These are phyloP conservation scores for Fraxinus latifolia DNA, from an alignment of 305 asterid species.

Conservation along the genomic window DNA sequence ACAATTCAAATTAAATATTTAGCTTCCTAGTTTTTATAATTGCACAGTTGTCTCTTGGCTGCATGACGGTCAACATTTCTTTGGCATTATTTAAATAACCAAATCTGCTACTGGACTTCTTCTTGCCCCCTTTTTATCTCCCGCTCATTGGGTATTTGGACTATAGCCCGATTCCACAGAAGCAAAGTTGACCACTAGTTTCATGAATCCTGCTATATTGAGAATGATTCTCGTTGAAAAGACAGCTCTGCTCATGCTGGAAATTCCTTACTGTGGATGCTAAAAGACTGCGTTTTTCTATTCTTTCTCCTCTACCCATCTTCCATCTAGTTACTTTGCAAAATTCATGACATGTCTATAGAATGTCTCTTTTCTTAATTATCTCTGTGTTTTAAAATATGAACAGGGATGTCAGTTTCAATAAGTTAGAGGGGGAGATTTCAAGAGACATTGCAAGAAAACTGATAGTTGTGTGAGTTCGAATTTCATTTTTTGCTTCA, in stretches of 20 bases:
- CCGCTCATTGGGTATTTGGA: background rate
- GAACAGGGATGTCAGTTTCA: slow-evolving; percentile 84
- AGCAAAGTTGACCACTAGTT: background rate
- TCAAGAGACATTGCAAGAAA: slow-evolving; percentile 57
- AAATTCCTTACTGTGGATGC: background rate
- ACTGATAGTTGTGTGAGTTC: slow-evolving; percentile 66
- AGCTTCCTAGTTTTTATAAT: background rate
- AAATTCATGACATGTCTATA: background rate
- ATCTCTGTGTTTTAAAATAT: slow-evolving; percentile 16
- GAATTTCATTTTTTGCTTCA: slow-evolving; percentile 7
- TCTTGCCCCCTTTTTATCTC: background rate
- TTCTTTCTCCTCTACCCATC: background rate
- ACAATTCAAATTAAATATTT: slow-evolving; percentile 1
- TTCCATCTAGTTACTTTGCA: background rate
- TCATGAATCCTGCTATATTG: background rate
- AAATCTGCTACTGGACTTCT: background rate
- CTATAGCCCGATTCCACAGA: background rate
- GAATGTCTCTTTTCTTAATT: background rate
- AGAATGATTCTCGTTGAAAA: background rate
- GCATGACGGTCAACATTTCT: background rate
- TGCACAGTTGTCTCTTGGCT: slow-evolving; percentile 12
- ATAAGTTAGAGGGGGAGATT: slow-evolving; percentile 61
- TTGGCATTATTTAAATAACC: background rate
- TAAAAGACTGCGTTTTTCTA: background rate
- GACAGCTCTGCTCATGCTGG: background rate